Conservation (phyloP, 108 stramenopile genomes). For the Licmophora abbreviata region DNA sequence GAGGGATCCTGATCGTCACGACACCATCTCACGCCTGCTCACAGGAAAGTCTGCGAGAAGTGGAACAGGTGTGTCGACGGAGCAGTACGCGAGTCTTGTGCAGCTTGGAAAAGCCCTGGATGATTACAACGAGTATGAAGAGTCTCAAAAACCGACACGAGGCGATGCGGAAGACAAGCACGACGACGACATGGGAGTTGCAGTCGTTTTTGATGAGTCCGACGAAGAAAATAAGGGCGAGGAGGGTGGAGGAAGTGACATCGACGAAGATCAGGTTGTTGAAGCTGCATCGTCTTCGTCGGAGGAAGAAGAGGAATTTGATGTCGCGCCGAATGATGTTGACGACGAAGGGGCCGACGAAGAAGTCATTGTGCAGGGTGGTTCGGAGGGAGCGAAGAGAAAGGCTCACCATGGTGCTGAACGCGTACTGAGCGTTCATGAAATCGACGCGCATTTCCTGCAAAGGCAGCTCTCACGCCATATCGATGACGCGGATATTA, state of each 20-base stretch:
- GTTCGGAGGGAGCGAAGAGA: constrained; percentile 30
- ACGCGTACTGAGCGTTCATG: constrained; percentile 81
- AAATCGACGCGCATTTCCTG: constrained; percentile 95
- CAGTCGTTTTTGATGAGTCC: constrained; percentile 93
- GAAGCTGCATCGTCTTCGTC: constrained; percentile 59
- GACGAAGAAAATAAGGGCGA: constrained; percentile 78
- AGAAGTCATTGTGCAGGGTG: constrained; percentile 34
- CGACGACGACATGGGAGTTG: constrained; percentile 96
- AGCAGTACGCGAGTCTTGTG: constrained; percentile 71
- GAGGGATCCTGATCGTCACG: constrained; percentile 75
- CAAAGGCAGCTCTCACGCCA: constrained; percentile 83
- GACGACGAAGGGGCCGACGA: constrained; percentile 51
- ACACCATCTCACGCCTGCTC: constrained; percentile 64
- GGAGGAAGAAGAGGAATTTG: constrained; percentile 67
- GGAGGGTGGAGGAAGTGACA: constrained; percentile 61
- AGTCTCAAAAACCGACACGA: constrained; percentile 9
- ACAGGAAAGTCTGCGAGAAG: constrained; percentile 42
- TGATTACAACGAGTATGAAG: constrained; percentile 60
- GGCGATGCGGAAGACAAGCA: constrained; percentile 30
- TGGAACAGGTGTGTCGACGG: constrained; percentile 34
- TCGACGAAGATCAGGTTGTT: constrained; percentile 76
- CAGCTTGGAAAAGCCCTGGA: constrained; percentile 81
- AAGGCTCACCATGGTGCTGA: constrained; percentile 23
- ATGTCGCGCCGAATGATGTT: constrained; percentile 6
- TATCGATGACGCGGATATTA: constrained; percentile 85